Evolutionary conservation across 2,329 filamentous ascomycete species (phyloP).

Genomic region (Calonectria pseudoreteaudii): DNA sequence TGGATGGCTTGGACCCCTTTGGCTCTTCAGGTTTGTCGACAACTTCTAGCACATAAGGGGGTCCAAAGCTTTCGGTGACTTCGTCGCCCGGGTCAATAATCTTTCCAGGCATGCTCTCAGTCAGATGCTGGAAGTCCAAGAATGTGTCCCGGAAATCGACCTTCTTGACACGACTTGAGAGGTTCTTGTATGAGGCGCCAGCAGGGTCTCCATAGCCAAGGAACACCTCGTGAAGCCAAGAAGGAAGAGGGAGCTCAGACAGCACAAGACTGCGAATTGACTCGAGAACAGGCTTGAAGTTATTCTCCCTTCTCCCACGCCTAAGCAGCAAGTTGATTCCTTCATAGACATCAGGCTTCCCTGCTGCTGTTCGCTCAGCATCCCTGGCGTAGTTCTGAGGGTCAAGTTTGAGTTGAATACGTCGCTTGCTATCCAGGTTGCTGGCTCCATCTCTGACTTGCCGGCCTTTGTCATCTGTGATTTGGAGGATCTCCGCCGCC

Average conservation of each 20-base stretch:
- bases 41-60: constrained; percentile 87
- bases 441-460: constrained; percentile 72
- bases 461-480: constrained; percentile 87
- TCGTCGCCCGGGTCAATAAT: constrained; percentile 83
- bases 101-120: constrained; percentile 90
- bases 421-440: constrained; percentile 75
- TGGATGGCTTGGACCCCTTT: constrained; percentile 71
- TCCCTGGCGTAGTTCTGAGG: constrained; percentile 82
- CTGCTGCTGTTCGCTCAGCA: constrained; percentile 71
- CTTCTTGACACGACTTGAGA: constrained; percentile 80
- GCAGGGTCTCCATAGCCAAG: constrained; percentile 96
- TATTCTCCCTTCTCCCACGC: constrained; percentile 90
- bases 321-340: constrained; percentile 88
- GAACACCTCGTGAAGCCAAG: constrained; percentile 97
- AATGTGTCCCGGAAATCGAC: constrained; percentile 96
- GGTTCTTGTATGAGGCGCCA: constrained; percentile 85
- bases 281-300: constrained; percentile 93
- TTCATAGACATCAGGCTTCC: constrained; percentile 84
- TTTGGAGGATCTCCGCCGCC: constrained; percentile 85
- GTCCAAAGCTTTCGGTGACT: constrained; percentile 79
- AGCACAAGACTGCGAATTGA: constrained; percentile 89
- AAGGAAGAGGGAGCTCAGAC: constrained; percentile 85
- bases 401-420: constrained; percentile 86
- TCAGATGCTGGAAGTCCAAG: constrained; percentile 92
- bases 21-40: constrained; percentile 65